phyloP scores from a whole-genome alignment of 345 rosid genomes.

The Anastatica hierochuntica region DNA sequence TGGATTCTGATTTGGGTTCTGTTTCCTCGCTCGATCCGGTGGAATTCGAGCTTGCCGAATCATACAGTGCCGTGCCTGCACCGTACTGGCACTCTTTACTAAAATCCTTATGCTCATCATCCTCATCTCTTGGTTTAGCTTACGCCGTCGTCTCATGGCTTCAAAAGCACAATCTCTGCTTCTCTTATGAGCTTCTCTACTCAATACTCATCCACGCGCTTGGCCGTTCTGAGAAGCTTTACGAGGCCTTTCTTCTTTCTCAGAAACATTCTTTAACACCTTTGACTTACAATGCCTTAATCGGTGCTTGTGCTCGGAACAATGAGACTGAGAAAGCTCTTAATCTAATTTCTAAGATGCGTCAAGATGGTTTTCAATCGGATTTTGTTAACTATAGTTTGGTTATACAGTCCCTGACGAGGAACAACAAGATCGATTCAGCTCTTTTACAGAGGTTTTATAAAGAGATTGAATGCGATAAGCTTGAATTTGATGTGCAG shows the following conservation, averaged over 20 bases:
- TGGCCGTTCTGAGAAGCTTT: conserved; percentile 91
- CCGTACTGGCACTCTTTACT: conserved; percentile 86
- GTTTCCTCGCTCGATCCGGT: conserved; percentile 32
- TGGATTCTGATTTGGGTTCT: conserved; percentile 22
- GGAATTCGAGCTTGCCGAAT: conserved; percentile 69
- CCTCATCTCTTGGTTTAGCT: conserved; percentile 44
- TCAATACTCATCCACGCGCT: conserved; percentile 86
- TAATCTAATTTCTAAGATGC: conserved; percentile 78
- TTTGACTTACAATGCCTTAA: conserved; percentile 83
- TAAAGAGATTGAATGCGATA: conserved; percentile 55
- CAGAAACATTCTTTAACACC: conserved; percentile 69
- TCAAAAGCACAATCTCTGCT: conserved; percentile 79
- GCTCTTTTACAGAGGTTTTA: conserved; percentile 55
- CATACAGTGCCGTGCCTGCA: conserved; percentile 77
- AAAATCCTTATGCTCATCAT: conserved; percentile 51
- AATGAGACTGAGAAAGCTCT: conserved; percentile 78
- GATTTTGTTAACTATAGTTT: conserved; percentile 84
- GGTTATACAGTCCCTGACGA: conserved; percentile 62
- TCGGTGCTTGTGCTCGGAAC: conserved; percentile 81
- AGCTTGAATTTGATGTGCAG: conserved; percentile 69
- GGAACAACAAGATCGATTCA: conserved; percentile 57
- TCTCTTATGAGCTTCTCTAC: conserved; percentile 88
- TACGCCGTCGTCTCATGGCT: conserved; percentile 89
- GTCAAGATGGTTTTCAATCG: conserved; percentile 71
- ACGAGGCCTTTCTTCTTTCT: conserved; percentile 87